Base-by-base conservation (phyloP, 139 green algal genomes). In the Chlorella sorokiniana region DNA sequence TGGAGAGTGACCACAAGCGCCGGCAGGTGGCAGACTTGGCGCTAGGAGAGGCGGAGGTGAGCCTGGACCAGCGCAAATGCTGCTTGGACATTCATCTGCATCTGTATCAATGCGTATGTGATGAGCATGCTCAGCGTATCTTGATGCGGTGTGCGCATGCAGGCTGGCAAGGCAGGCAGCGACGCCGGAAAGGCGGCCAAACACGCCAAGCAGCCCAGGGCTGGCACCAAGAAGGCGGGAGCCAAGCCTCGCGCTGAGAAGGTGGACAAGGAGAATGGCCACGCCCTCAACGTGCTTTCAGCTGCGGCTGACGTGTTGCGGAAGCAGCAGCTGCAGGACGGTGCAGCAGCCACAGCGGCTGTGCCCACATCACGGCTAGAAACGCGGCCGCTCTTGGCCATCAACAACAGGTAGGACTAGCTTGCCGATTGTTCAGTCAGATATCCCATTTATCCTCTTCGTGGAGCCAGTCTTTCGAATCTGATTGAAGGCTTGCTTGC, bases 371-470 rank as follows among this genome's bases (percentile, higher is more conserved):
- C 40, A 22, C 75, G 56, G 37, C 31, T 81, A 41, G 75, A 81
- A 41, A 22, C 71, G 40, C 75, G 59, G 31, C 75, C 75, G 29
- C 75, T 81, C 48, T 59, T 59, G 48, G 14, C 48, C 48, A 59
- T 59, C 16, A 68, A 38, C 3, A 10, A 25, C 52, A 61, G 27
- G 5, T 16, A 68, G 61, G 33, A 22, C 11, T 56, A 59, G 48
- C 48, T 59, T 16, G 11, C 48, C 11, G 16, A 59, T 11, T 59
- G 48, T 11, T 59, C 14, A 25, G 11, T 59, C 48, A 59, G 48
- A 16, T 65, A 7, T 65, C n/a, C n/a, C n/a, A n/a, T n/a, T n/a
- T n/a, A n/a, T n/a, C n/a, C n/a, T n/a, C n/a, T n/a, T n/a, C n/a
- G n/a, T n/a, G n/a, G n/a, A n/a, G n/a, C n/a, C n/a, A n/a, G n/a